These are phyloP conservation scores for Leccinum disarticulatum DNA, from an alignment of 768 basidiomycete genomes.

Conservation along the genomic window DNA sequence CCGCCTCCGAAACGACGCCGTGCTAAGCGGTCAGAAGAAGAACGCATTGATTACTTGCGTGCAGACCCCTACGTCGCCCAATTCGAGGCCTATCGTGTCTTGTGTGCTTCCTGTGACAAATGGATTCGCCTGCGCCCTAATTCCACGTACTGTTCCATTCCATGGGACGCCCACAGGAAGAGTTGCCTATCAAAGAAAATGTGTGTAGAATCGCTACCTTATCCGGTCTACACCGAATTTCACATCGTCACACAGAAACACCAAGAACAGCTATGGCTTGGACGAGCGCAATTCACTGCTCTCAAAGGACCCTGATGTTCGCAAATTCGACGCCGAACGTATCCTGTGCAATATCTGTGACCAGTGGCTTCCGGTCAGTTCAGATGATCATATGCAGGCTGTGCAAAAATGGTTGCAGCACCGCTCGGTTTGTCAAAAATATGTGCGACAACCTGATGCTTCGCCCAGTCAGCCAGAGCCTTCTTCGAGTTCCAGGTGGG, in stretches of 20 bases:
- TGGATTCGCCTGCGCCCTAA: constrained; percentile 87
- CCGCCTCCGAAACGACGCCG: constrained; percentile 63
- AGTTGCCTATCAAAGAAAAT: constrained; percentile 78
- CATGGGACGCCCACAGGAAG: constrained; percentile 85
- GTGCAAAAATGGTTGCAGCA: constrained; percentile 68
- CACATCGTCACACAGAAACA: constrained; percentile 23
- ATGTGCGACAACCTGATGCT: constrained; percentile 8
- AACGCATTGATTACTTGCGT: constrained; percentile 67
- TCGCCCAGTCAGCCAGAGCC: constrained; percentile 19
- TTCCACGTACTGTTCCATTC: constrained; percentile 85
- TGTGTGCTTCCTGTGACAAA: constrained; percentile 79
- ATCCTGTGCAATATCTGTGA: constrained; percentile 70
- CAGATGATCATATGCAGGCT: constrained; percentile 59
- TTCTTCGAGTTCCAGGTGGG: constrained; percentile 26
- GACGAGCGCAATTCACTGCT: constrained; percentile 61
- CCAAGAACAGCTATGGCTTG: constrained; percentile 56
- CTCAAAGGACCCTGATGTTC: constrained; percentile 65
- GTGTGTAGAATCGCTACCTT: constrained; percentile 38
- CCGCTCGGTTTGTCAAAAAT: constrained; percentile 52
- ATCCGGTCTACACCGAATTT: constrained; percentile 9
- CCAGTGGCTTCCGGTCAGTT: constrained; percentile 58
- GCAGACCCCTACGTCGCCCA: constrained; percentile 76
- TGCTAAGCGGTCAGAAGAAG: constrained; percentile 75
- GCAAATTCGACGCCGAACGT: constrained; percentile 73
- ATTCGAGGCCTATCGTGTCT: constrained; percentile 77